Base-by-base conservation (phyloP, 305 asterid genomes). In the Plantago coronopus region DNA sequence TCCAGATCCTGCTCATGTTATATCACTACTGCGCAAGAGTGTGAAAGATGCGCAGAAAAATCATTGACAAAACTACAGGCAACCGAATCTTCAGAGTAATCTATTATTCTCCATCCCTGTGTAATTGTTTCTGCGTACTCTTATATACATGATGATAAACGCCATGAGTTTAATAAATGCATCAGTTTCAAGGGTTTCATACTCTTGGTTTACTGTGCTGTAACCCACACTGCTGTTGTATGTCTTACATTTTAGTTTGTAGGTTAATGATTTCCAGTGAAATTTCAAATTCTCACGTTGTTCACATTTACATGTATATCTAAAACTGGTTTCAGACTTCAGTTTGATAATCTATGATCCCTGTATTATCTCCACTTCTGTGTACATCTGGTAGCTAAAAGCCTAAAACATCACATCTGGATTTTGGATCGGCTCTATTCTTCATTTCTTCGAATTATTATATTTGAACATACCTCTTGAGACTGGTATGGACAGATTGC, bases 1-100 rank as follows among this genome's bases (percentile, higher is more conserved):
- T 69, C 57, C 86, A 17, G 83, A 87, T 66, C 93, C 95, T 54
- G 86, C 87, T 63, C 80, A 78, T 29, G 93, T 78, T 67, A 82
- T 84, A 76, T 68, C 89, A n/a, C 69, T 78, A 40, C 6, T 83
- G 71, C 79, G 82, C 31, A 66, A 70, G 59, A 72, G 78, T 18
- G 84, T 87, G 23, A 79, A 77, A 63, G 65, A 68, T 47, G 80
- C 86, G 57, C 80, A 74, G 77, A 67, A 60, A 38, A 57, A 42
- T 18, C 50, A 60, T 60, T 68, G 75, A 59, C 49, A 16, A 13
- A 14, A 40, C 62, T 18, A 38, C 15, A 19, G 62, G 49, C 62
- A 57, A 57, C 40, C 9, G 40, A 44, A 42, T n/a, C 27, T 40
- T 62, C 53, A 23, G 51, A 58, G 66, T 59, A 45, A 31, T 45